Base-by-base conservation (phyloP, 2,329 filamentous ascomycete genomes). In the Scytalidium lignicola region DNA sequence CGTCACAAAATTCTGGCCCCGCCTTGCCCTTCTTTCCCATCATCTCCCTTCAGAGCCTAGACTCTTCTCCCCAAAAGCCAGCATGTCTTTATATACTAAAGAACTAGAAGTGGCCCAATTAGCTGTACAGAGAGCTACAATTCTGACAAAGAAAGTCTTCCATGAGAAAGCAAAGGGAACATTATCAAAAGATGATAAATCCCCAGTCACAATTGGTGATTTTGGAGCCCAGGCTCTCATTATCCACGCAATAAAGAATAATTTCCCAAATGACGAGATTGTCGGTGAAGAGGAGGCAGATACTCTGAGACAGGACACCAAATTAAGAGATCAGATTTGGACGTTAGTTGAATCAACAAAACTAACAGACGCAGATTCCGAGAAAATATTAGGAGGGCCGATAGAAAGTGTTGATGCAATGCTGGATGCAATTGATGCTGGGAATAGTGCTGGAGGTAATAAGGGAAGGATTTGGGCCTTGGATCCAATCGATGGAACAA, bases 181-280 rank as follows among this genome's bases (percentile, higher is more conserved):
- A 42, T 78, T 96, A 46, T 87, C 86, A 67, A 99, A 99, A 74
- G 86, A 89, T 69, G 93, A 99, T 76, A 90, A 89, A 66, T 96
- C 91, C 9, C 93, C 93, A 57, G 93, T 99, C 62, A 99, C 93
- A 17, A 93, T 97, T 61, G 93, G 92, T 67, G 93, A 99, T 73
- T 97, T 96, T 68, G 93, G 93, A 64, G 95, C 93, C 32, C 93
- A 99, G 74, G 91, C 93, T 26, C 82, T 99, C 57, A 96, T 99
- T 70, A 96, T 97, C 64, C 79, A 85, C 50, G 92, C 92, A 22
- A 85, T 99, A 58, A 85, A 85, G 70, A 82, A 88, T 70, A 89
- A 87, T 70, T 99, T 99, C 74, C 93, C 93, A 17, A 65, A 82
- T 29, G 93, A 99, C 65, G 86, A 89, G 67, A 88, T 99, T 55